Base-by-base conservation (phyloP, 768 basidiomycete genomes). In the Hemileccinum rubropunctum region DNA sequence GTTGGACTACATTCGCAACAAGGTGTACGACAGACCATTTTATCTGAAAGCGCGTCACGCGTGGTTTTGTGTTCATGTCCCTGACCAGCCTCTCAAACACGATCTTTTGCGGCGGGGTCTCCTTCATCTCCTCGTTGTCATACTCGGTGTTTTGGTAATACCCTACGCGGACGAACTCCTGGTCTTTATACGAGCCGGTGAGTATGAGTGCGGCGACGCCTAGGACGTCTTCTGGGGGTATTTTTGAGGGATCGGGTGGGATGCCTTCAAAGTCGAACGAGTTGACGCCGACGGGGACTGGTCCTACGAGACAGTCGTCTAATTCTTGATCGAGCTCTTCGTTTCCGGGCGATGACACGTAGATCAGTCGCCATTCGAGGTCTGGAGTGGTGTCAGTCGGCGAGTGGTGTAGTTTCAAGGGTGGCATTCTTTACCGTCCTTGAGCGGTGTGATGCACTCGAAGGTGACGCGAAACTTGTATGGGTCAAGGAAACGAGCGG, bases 141-240 rank as follows among this genome's bases (percentile, higher is more conserved):
- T 98, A 98, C 69, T 98, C 95, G 21, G 95, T 98, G 64, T 98
- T 95, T 71, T 98, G 97, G 69, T 99, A 99, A 67, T 99, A 98
- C 7, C 97, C 97, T 23, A 99, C 95, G 40, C 95, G 84, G n/a
- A 99, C 95, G 63, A 99, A 99, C 67, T 98, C 97, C 62, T 97
- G 95, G 45, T 98, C 95, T 34, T 85, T 83, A 71, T 98, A 99
- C 11, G 90, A 91, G 7, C 93, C 97, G 0, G 95, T 98, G 45
- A 99, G 80, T 61, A 99, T 98, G 64, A 98, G 86, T 6, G 95
- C 97, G 2, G 95, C 91, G 15, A 99, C 95, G 40, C 97, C 97
- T 12, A 99, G 79, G 28, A 95, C 91, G 63, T 98, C 95, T 53
- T 91, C 85, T 28, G 81, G 62, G 2, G 94, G 95, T 57, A 98